Percentiles rank a stretch among this genome's conserved stretches.
phyloP scores from a whole-genome alignment of 371 early-diverging fungal genomes.

The Mortierella sp. region DNA sequence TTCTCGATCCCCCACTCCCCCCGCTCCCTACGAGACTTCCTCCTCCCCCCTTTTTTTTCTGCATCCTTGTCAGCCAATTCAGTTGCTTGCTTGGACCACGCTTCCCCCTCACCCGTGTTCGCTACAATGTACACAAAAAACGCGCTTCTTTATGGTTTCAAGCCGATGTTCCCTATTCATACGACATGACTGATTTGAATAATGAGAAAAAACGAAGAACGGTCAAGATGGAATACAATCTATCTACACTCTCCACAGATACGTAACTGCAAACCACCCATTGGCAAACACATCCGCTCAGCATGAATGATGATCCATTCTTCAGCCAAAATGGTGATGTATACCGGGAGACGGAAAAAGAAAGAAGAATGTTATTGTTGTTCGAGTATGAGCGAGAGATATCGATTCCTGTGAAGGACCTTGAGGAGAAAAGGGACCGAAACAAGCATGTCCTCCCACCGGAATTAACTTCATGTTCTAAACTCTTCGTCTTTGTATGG shows the following conservation, averaged over 20 bases:
- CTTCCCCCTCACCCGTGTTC: neutral
- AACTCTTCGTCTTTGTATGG: neutral
- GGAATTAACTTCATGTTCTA: neutral
- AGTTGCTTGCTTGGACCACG: neutral
- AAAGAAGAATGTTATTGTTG: neutral
- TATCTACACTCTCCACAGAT: neutral
- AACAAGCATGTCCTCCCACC: neutral
- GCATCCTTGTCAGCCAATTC: neutral
- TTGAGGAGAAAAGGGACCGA: neutral
- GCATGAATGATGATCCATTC: conserved; percentile 44
- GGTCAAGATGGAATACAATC: conserved; percentile 15
- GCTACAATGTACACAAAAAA: neutral
- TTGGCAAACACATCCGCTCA: neutral
- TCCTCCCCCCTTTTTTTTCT: neutral
- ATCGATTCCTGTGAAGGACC: neutral
- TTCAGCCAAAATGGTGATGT: conserved; percentile 19
- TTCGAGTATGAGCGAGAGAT: neutral
- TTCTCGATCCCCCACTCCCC: too few relatives aligned
- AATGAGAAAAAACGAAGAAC: neutral
- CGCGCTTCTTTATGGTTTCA: neutral
- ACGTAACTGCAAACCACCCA: neutral
- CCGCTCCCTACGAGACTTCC: neutral
- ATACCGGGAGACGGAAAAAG: neutral
- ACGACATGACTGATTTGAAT: neutral
- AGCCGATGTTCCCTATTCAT: neutral